Base-by-base conservation (phyloP, 1,139 yeast species). In the Lodderomyces jiufengensis region DNA sequence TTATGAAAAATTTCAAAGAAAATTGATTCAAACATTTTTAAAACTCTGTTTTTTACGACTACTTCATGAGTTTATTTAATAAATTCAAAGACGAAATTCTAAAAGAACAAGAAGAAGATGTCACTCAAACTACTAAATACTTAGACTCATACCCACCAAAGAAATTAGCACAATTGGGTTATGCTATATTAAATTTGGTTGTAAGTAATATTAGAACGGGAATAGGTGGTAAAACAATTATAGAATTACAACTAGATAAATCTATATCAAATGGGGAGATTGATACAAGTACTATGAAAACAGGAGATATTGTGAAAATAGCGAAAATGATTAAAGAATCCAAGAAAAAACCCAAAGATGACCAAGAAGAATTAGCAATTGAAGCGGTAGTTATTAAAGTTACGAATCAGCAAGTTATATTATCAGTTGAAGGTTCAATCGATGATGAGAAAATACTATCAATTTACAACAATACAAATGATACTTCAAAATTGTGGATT, bases 231-330 rank as follows among this genome's bases (percentile, higher is more conserved):
- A 78, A 84, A 50, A 66, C 79, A 10, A 60, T 85, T 28, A 50
- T 86, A 8, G 95, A 87, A 42, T 58, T 90, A 32, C 73, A 61
- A 10, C 65, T 76, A 5, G 95, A 86, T 51, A 60, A 78, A 2
- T 81, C 85, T 0, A 60, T 51, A 3, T 63, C 62, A 7, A 50
- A 45, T 11, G 58, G 58, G 2, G 72, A 63, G n/a, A 59, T 82
- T 4, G 70, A 70, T 10, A 51, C 67, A 3, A 87, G 87, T 0
- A 76, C 77, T 24, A 68, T 88, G 24, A 71, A 80, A 44, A 76
- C 77, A 1, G 97, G 97, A 5, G 97, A 90, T 59, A 81, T 88
- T 35, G 87, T 84, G 1, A 69, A 65, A 45, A 34, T 80, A 18
- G 75, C 70, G 26, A 56, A 55, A 48, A 52, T 66, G 75, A 44